Base-by-base conservation (phyloP, 495 filamentous ascomycete genomes). In the Talaromyces adpressus region DNA sequence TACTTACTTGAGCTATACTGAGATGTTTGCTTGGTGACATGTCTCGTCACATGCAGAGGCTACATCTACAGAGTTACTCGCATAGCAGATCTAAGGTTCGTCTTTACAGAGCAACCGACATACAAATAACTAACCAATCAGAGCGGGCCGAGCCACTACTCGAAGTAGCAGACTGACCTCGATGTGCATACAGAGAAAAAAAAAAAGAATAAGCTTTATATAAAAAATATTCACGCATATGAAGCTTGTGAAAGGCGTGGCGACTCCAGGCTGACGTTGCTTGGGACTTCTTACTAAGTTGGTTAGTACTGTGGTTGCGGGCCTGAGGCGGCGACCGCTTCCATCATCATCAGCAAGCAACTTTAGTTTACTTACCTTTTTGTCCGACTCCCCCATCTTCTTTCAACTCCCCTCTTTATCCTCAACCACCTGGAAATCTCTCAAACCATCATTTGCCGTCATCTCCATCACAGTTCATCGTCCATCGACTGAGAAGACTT, bases 251-350 rank as follows among this genome's bases (percentile, higher is more conserved):
- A 49, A 49, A 49, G n/a, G 6, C 11, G 45, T 49, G 45, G 45
- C 45, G 45, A 49, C 4, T 20, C 18, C 9, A 49, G 18, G 45
- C 45, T 49, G 45, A 49, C 45, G n/a, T 49, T 49, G 18, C n/a
- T 18, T 18, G 45, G 29, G n/a, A 20, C 11, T 47, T 47, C 41
- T 6, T 47, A 18, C 41, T 49, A 27, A 56, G 52, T 56, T 0
- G 49, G 18, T 53, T 20, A 53, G 49, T 53, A 22, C n/a, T n/a
- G n/a, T 51, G 12, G 49, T 53, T 56, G 52, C 52, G 52, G 52
- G 52, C 52, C 52, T 56, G 52, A 56, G 52, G 52, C 52, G 52
- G 52, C 52, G 27, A 56, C 45, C 45, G 45, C 45, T 49, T 22
- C 45, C 52, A 56, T 56, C 52, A 56, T 56, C 22, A 56, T 25